A percentile compares a stretch with the other conserved stretches of the same genome.
Conservation (phyloP, 805 yeast species). For the Candida koratica region DNA sequence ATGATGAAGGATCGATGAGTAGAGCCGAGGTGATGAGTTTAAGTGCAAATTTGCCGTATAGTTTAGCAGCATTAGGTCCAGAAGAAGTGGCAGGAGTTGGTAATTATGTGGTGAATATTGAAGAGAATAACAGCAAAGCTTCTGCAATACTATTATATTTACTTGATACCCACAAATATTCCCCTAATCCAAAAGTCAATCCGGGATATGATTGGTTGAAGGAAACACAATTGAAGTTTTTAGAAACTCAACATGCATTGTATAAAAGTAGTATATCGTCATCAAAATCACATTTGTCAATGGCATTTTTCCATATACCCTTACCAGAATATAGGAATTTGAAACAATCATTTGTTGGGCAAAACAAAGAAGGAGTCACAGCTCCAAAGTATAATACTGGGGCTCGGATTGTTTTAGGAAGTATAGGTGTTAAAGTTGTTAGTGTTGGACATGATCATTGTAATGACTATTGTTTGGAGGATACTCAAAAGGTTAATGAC, state of each 20-base stretch:
- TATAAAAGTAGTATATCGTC: conserved; percentile 25
- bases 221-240: conserved; percentile 59
- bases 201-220: conserved; percentile 89
- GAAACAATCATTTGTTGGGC: conserved; percentile 53
- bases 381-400: conserved; percentile 73
- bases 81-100: conserved; percentile 75
- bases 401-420: conserved; percentile 53
- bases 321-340: conserved; percentile 72
- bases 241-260: conserved; percentile 32
- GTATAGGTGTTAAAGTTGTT: conserved; percentile 69
- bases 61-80: conserved; percentile 61
- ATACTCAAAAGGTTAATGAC: conserved; percentile 24
- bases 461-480: conserved; percentile 81
- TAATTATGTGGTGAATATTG: conserved; percentile 60
- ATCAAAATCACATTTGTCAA: conserved; percentile 48
- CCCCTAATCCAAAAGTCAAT: conserved; percentile 57
- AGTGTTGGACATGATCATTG: conserved; percentile 95
- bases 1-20: conserved; percentile 73
- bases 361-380: conserved; percentile 65
- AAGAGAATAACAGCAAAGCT: conserved; percentile 29
- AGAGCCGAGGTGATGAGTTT: conserved; percentile 60
- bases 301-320: conserved; percentile 96
- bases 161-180: conserved; percentile 79
- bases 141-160: conserved; percentile 57
- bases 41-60: conserved; percentile 60